Evolutionary conservation across 192 early-diverging fungal genomes (phyloP).

Genomic region (Coemansia sp.): DNA sequence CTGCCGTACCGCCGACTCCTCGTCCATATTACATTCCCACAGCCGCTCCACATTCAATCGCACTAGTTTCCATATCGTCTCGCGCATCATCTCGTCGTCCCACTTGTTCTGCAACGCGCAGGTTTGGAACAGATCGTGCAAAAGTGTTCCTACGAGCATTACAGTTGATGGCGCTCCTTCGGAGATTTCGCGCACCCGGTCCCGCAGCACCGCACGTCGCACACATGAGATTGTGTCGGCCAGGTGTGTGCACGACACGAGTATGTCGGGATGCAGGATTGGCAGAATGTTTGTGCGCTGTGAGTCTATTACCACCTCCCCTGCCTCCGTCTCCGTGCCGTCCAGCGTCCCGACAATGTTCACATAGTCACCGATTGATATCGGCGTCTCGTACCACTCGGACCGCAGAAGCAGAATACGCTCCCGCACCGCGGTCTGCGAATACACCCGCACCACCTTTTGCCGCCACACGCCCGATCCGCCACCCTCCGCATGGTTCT

Average conservation of each 20-base stretch:
- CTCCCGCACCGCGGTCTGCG: slow-evolving; percentile 37
- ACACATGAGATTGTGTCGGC: slow-evolving; percentile 76
- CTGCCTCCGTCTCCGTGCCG: neutral
- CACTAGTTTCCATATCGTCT: slow-evolving; percentile 57
- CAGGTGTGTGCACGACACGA: slow-evolving; percentile 75
- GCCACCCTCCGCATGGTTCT: slow-evolving; percentile 2
- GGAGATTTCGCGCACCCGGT: slow-evolving; percentile 55
- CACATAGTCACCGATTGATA: slow-evolving; percentile 66
- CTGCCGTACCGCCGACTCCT: slow-evolving; percentile 53
- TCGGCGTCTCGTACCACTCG: slow-evolving; percentile 64
- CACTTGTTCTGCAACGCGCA: slow-evolving; percentile 64
- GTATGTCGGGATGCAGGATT: slow-evolving; percentile 77
- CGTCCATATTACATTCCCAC: slow-evolving; percentile 68
- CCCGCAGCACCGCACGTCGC: slow-evolving; percentile 75
- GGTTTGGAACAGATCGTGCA: slow-evolving; percentile 80
- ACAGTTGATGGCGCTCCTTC: slow-evolving; percentile 55
- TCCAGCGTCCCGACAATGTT: slow-evolving; percentile 37
- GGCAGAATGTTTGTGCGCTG: slow-evolving; percentile 56
- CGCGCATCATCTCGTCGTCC: slow-evolving; percentile 50
- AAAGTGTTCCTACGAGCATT: slow-evolving; percentile 75
- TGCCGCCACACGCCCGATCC: slow-evolving; percentile 17
- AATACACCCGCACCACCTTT: slow-evolving; percentile 44
- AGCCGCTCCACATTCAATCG: slow-evolving; percentile 60
- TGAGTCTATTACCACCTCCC: slow-evolving; percentile 57
- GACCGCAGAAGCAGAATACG: slow-evolving; percentile 59